Percentiles rank a stretch among this genome's conserved stretches.
phyloP scores from a whole-genome alignment of 345 rosid species.

The Linum usitatissimum region DNA sequence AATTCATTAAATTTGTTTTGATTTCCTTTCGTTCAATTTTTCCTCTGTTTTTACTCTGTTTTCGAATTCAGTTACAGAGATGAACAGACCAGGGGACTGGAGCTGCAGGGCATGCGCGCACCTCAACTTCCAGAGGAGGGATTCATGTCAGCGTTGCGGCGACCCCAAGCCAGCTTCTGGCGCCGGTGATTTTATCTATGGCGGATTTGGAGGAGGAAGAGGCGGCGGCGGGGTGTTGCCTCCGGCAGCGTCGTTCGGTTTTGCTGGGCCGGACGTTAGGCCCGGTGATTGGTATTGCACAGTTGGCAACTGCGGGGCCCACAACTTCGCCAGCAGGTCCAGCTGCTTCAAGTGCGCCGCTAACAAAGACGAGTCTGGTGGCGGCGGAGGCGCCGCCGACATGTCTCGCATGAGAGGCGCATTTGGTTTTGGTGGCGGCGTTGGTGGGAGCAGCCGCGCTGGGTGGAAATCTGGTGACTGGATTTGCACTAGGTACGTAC shows the following conservation, averaged over 20 bases:
- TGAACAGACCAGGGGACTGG: conserved; percentile 91
- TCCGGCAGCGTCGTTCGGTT: conserved; percentile 40
- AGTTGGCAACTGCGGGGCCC: conserved; percentile 74
- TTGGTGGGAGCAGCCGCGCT: conserved; percentile 30
- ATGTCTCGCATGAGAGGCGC: conserved; percentile 38
- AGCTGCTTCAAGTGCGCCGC: conserved; percentile 86
- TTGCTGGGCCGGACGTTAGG: conserved; percentile 80
- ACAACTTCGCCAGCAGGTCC: conserved; percentile 87
- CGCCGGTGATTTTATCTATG: conserved; percentile 28
- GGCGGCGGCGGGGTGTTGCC: conserved; percentile 11
- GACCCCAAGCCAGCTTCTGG: conserved; percentile 19
- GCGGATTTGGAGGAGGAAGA: conserved; percentile 37
- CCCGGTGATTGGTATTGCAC: conserved; percentile 97
- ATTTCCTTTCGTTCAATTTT: neutral
- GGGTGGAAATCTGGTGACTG: conserved; percentile 95
- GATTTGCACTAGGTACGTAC: conserved; percentile 67
- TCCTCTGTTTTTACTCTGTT: neutral
- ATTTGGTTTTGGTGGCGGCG: conserved; percentile 21
- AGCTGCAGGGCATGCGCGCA: conserved; percentile 74
- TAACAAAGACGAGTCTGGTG: conserved; percentile 50
- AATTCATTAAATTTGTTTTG: too few species aligned
- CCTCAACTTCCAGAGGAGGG: conserved; percentile 81
- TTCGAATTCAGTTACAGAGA: conserved; percentile 13
- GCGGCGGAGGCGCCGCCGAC: conserved; percentile 28
- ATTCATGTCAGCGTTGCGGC: conserved; percentile 66